Conservation (phyloP, 345 rosid genomes). For the Eucalyptus cloeziana region DNA sequence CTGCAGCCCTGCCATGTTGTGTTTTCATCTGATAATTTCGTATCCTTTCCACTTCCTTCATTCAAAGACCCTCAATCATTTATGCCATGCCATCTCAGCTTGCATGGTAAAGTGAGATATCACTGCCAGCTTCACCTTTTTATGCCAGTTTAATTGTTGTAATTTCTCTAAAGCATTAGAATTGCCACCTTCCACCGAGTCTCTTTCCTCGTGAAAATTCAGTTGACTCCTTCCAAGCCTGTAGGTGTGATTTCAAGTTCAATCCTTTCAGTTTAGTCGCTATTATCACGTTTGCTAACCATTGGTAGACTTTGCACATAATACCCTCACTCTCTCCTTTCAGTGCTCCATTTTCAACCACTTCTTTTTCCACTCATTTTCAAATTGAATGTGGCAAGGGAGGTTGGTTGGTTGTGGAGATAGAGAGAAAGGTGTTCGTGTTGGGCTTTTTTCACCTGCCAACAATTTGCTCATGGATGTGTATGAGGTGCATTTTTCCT, state of each 20-base stretch:
- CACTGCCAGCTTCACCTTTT: neutral
- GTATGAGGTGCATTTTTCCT: neutral
- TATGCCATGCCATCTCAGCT: neutral
- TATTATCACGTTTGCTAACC: neutral
- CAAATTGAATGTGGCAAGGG: neutral
- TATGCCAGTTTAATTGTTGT: neutral
- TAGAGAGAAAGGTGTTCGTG: neutral
- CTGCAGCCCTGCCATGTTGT: neutral
- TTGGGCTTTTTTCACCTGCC: neutral
- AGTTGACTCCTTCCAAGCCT: neutral
- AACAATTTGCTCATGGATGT: neutral
- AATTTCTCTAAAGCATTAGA: neutral
- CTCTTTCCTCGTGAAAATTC: neutral
- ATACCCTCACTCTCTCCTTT: neutral
- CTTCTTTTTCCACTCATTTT: neutral
- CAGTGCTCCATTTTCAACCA: neutral
- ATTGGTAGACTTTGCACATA: neutral
- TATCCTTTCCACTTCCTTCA: neutral
- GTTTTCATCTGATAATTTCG: neutral
- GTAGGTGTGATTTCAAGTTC: neutral
- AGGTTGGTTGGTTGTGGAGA: neutral
- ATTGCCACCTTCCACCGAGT: neutral
- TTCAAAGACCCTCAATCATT: neutral
- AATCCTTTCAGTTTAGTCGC: neutral
- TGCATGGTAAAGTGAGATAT: neutral